Evolutionary conservation across 106 monocot species (phyloP).

Genomic region (Amphibolis antarctica): DNA sequence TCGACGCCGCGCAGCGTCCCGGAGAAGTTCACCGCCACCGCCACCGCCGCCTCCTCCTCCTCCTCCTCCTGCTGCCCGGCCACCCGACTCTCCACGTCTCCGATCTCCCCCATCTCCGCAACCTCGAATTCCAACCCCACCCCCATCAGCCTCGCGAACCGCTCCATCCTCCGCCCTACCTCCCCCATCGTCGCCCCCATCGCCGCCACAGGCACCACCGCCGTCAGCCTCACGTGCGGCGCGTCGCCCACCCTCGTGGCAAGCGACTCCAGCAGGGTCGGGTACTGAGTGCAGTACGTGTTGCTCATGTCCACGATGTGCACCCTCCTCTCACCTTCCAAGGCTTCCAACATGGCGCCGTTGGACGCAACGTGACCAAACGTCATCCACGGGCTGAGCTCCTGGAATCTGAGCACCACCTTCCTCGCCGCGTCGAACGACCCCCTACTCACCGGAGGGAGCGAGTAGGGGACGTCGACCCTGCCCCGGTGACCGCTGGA

Average conservation of each 20-base stretch:
- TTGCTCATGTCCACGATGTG: constrained; percentile 48
- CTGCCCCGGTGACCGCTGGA: not conserved
- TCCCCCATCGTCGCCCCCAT: not conserved
- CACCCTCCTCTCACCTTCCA: constrained; percentile 23
- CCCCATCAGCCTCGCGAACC: constrained; percentile 49
- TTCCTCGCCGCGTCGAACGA: constrained; percentile 1
- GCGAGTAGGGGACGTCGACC: not conserved
- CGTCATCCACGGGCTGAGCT: constrained; percentile 38
- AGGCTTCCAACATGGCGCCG: constrained; percentile 39
- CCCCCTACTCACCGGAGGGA: not conserved
- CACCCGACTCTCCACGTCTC: constrained; percentile 23
- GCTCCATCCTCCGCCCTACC: constrained; percentile 35
- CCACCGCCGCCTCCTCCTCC: constrained; percentile 33
- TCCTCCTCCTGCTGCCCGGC: too few relatives aligned
- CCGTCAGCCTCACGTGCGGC: constrained; percentile 34
- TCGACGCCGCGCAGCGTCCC: constrained; percentile 25
- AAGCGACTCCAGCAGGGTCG: constrained; percentile 41
- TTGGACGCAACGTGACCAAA: constrained; percentile 60
- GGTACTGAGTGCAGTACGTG: constrained; percentile 52
- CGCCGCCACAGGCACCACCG: constrained; percentile 13
- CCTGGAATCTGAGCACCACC: constrained; percentile 9
- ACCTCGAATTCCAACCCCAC: constrained; percentile 42
- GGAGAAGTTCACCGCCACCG: constrained; percentile 37
- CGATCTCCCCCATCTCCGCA: constrained; percentile 5
- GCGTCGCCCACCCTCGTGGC: constrained; percentile 32